Evolutionary conservation across 2,329 filamentous ascomycete genomes (phyloP), one percentile per base, ranked within the genome.

Genomic region (Ascochyta viciae-villosae): DNA sequence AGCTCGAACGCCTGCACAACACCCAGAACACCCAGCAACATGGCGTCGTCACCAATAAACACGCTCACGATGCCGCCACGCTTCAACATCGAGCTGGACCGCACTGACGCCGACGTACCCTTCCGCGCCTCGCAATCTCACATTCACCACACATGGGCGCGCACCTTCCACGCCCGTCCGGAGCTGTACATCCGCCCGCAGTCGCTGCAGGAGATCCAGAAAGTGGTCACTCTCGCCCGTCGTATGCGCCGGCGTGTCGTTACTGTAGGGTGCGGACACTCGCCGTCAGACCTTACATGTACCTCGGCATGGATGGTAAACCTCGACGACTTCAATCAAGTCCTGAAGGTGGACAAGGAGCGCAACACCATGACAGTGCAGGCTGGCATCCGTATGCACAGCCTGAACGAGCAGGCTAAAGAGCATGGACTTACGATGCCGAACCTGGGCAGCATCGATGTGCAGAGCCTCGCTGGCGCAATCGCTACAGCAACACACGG

Each of bases 221-320:
- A 96, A 75, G 82, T 90, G 46, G 85, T 97, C 59, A 88, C 83
- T 38, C 84, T 97, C 22, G 95, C 95, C 6, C 88, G 90, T 56
- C 85, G 83, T 77, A 95, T 90, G 76, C 87, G 92, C 38, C 88
- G 91, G 42, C 89, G 92, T 57, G 80, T 99, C 56, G 89, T 93
- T 33, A 90, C 90, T 6, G 89, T 93, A n/a, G 94, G 95, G 57
- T 94, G 90, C 67, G 92, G 88, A 52, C 94, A 99, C 80, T 97
- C 93, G 50, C 95, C 94, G 7, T 96, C 90, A 62, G 89, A 94
- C 70, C 80, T 99, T 39, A 98, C 94, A 4, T 96, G 92, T 77
- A 96, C 93, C 5, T 95, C 91, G 15, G 91, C 90, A 61, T 98
- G 95, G 95, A 87, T 97, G 72, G 82, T 98, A 65, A 98, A 97